phyloP scores from a whole-genome alignment of 805 yeast species.

The Sugiyamaella lignohabitans region DNA sequence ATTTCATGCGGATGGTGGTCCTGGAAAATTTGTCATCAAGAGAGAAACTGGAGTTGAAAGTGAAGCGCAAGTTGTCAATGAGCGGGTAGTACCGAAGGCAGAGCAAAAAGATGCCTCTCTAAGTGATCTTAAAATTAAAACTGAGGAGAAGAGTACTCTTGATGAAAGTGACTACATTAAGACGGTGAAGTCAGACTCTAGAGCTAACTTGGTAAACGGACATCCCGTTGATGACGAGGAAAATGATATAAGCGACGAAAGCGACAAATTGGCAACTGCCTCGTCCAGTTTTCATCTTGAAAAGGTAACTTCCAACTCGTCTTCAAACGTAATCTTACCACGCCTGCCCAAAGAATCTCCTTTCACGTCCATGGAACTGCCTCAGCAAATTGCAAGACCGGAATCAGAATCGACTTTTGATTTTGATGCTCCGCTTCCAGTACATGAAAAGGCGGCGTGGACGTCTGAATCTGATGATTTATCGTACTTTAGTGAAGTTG shows the following conservation, averaged over 20 bases:
- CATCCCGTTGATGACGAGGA: neutral
- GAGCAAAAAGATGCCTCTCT: neutral
- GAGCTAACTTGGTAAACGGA: too few relatives aligned
- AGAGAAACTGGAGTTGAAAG: neutral
- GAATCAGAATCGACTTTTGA: neutral
- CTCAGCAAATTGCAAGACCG: too few relatives aligned
- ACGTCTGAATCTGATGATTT: neutral
- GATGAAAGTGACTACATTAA: too few relatives aligned
- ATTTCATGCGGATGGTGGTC: conserved; percentile 7
- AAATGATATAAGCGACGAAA: neutral
- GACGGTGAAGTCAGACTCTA: neutral
- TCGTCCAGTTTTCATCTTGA: neutral
- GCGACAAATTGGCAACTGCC: neutral
- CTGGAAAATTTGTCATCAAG: neutral
- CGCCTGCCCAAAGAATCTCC: conserved; percentile 10
- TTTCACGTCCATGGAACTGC: conserved; percentile 2
- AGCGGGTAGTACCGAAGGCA: neutral
- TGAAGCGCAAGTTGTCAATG: neutral
- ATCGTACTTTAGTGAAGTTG: too few relatives aligned
- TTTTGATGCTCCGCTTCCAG: neutral
- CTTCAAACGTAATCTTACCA: conserved; percentile 8
- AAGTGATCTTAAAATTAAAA: neutral
- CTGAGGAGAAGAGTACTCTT: neutral
- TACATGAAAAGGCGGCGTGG: neutral
- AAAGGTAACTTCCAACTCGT: neutral